These are phyloP conservation scores for Peribolospora kevripleyi DNA, from an alignment of 768 basidiomycete species.

Conservation along the genomic window DNA sequence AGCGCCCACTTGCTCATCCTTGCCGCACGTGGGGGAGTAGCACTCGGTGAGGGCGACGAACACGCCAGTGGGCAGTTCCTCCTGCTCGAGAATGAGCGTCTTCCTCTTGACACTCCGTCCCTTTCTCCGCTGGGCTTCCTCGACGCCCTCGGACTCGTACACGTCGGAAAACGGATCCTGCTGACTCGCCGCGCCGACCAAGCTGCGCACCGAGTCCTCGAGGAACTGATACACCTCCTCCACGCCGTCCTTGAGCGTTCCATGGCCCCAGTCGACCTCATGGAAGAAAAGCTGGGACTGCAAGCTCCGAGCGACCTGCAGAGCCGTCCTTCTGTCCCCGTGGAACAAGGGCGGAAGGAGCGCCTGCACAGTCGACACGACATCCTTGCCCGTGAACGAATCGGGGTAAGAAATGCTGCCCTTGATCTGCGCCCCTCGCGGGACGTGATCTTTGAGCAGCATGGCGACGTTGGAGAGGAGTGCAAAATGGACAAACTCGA, in stretches of 20 bases:
- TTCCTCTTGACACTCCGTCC: conserved; percentile 17
- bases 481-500: conserved; percentile 40
- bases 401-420: conserved; percentile 73
- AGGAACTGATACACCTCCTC: conserved; percentile 57
- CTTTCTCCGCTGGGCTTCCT: conserved; percentile 35
- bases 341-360: background rate
- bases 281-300: conserved; percentile 87
- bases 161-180: background rate
- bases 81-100: conserved; percentile 7
- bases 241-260: conserved; percentile 40
- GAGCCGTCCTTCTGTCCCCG: conserved; percentile 37
- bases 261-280: conserved; percentile 88
- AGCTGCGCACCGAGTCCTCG: conserved; percentile 29
- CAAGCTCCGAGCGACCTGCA: conserved; percentile 68
- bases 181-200: background rate
- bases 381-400: conserved; percentile 82
- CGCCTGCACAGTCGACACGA: conserved; percentile 34
- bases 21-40: conserved; percentile 64
- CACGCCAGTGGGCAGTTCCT: conserved; percentile 65
- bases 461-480: conserved; percentile 72
- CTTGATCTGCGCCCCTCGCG: conserved; percentile 64
- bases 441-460: conserved; percentile 69
- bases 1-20: conserved; percentile 24
- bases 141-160: conserved; percentile 24
- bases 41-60: conserved; percentile 74